A percentile compares a stretch with the other conserved stretches of the same genome.
Evolutionary conservation across 306 rosid species (phyloP).

Genomic region (Carpinus viminea): DNA sequence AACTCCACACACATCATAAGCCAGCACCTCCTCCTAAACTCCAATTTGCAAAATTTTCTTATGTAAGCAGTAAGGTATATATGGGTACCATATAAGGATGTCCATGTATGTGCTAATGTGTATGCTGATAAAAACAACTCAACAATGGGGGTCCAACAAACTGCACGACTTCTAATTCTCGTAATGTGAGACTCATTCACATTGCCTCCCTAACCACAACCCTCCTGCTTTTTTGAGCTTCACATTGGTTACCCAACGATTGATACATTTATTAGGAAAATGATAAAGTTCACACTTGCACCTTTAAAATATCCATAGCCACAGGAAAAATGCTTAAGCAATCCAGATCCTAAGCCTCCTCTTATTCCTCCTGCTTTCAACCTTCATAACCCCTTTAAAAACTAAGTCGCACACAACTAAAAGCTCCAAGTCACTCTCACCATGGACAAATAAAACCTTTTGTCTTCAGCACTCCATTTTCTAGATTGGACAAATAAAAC

Average conservation of each 20-base stretch:
- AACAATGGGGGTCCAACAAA: neutral
- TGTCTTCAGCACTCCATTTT: neutral
- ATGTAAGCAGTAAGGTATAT: neutral
- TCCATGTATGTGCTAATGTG: neutral
- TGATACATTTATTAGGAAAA: neutral
- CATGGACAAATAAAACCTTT: neutral
- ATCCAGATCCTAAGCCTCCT: neutral
- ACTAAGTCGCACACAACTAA: neutral
- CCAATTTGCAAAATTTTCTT: neutral
- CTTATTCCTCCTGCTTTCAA: neutral
- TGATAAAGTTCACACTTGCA: neutral
- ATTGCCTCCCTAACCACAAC: neutral
- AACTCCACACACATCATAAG: neutral
- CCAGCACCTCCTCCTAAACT: neutral
- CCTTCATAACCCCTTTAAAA: neutral
- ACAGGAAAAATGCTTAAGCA: neutral
- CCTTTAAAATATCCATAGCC: neutral
- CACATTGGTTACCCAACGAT: neutral
- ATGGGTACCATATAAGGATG: neutral
- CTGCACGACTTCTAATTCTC: neutral
- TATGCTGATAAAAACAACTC: neutral
- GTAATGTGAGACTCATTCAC: neutral
- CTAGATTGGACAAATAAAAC: no score
- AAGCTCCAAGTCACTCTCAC: neutral
- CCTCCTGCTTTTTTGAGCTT: neutral